Conservation (phyloP, 192 early-diverging fungal genomes). For the Pilobolus umbonatus region DNA sequence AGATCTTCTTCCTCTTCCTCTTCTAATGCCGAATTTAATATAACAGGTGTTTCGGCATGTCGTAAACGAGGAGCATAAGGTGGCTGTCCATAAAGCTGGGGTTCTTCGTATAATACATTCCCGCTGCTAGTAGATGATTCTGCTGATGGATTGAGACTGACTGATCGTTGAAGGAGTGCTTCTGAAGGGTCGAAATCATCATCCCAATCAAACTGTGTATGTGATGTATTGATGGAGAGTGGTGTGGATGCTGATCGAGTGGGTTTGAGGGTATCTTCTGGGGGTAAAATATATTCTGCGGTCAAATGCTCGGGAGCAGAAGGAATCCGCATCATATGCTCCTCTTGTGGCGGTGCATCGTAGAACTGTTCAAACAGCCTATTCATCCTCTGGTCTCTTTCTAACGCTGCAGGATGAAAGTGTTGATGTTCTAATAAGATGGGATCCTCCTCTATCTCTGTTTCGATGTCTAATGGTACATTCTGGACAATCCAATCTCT, state of each 20-base stretch:
- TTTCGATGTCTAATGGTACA: constrained; percentile 38
- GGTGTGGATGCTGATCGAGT: too few species aligned
- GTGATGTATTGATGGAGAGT: background rate
- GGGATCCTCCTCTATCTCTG: background rate
- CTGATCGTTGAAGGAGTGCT: background rate
- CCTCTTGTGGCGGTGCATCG: background rate
- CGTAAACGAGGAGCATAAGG: constrained; percentile 1
- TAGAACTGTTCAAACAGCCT: too few species aligned
- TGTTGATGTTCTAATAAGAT: background rate
- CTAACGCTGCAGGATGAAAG: too few species aligned
- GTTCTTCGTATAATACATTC: background rate
- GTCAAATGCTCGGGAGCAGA: background rate
- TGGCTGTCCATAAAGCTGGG: background rate
- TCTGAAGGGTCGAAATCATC: too few species aligned
- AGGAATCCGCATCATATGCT: background rate
- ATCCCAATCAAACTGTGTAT: background rate
- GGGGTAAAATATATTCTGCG: background rate
- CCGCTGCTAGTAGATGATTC: background rate
- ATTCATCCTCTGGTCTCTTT: too few species aligned
- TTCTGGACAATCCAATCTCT: constrained; percentile 87
- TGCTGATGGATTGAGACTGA: background rate
- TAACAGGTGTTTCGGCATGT: background rate
- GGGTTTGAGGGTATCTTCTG: background rate
- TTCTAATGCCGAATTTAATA: background rate
- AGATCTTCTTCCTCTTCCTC: background rate